These are phyloP conservation scores for Starmera pachycereana DNA, from an alignment of 805 yeast genomes.

Conservation along the genomic window DNA sequence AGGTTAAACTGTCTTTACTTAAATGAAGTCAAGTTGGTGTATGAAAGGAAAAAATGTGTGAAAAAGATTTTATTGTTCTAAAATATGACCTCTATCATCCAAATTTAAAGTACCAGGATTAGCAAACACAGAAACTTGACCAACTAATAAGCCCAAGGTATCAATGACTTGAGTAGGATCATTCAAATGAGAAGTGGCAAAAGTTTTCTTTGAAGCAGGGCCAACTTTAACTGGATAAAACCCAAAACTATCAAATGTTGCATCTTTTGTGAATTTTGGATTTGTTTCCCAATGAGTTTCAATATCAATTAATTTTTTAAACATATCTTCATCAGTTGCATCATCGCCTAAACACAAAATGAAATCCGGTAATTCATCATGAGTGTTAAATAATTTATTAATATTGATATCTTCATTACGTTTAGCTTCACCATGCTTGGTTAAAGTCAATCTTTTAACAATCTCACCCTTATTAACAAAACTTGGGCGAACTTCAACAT, in stretches of 20 bases:
- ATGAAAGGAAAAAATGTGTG: no score
- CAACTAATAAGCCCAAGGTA: constrained; percentile 69
- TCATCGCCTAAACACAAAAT: constrained; percentile 92
- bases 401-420: constrained; percentile 23
- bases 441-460: constrained; percentile 65
- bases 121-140: constrained; percentile 70
- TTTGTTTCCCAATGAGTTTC: constrained; percentile 42
- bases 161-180: constrained; percentile 82
- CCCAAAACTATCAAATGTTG: constrained; percentile 45
- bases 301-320: constrained; percentile 57
- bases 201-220: constrained; percentile 78
- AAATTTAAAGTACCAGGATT: constrained; percentile 67
- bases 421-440: constrained; percentile 49
- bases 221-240: constrained; percentile 87
- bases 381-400: constrained; percentile 22
- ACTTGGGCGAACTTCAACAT: constrained; percentile 92
- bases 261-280: constrained; percentile 27
- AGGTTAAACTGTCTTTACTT: no score
- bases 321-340: constrained; percentile 97
- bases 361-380: constrained; percentile 63
- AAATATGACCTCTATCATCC: constrained; percentile 68
- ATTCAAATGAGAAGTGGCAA: constrained; percentile 75
- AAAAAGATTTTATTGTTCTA: no score
- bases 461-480: constrained; percentile 96
- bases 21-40: no score